A percentile compares a stretch with the other conserved stretches of the same genome.
These are phyloP conservation scores for apple (Malus domestica) DNA, from an alignment of 306 rosid species.

Conservation along the genomic window DNA sequence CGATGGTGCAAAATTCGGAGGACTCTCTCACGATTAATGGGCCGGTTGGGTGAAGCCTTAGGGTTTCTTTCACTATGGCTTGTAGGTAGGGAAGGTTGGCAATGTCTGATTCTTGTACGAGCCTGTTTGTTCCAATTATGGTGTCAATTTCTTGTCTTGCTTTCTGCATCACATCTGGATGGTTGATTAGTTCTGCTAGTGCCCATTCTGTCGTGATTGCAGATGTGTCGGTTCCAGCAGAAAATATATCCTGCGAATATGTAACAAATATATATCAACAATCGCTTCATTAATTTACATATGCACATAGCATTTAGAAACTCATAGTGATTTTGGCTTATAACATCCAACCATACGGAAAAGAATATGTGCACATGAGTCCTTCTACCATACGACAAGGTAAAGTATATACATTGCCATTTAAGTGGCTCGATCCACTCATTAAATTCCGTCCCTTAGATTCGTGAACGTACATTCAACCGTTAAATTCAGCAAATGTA, in stretches of 20 bases:
- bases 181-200: constrained; percentile 65
- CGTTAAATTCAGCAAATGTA: too few relatives aligned
- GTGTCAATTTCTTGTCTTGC: constrained; percentile 56
- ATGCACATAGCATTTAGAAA: not conserved
- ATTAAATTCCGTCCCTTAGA: too few relatives aligned
- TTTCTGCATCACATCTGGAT: constrained; percentile 49
- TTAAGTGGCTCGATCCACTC: too few relatives aligned
- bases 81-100: constrained; percentile 59
- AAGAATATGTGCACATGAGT: not conserved
- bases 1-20: constrained; percentile 28
- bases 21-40: constrained; percentile 63
- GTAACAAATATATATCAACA: not conserved
- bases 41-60: constrained; percentile 76
- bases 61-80: constrained; percentile 74
- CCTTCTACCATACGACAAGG: too few relatives aligned
- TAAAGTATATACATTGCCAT: too few relatives aligned
- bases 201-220: constrained; percentile 57
- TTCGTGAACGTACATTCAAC: too few relatives aligned
- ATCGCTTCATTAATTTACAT: not conserved
- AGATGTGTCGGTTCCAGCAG: constrained; percentile 53
- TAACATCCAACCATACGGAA: not conserved
- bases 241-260: constrained; percentile 37
- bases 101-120: constrained; percentile 62
- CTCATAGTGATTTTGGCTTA: not conserved
- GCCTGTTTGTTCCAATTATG: constrained; percentile 42